Evolutionary conservation across 225 moss, liverwort and hornwort species (phyloP).

Genomic region (Physcomitrium patens): DNA sequence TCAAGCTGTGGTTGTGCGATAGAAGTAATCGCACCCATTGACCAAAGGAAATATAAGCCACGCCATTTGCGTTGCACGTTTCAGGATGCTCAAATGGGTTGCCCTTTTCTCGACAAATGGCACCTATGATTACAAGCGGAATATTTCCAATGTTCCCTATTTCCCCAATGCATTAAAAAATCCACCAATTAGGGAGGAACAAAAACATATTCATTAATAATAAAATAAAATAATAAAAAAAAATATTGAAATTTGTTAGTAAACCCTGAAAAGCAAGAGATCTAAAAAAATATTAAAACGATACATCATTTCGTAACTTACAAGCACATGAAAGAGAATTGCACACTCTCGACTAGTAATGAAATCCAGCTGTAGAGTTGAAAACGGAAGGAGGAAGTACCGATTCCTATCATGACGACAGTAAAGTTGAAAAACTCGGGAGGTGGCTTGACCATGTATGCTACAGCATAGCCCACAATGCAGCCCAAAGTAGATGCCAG

Average conservation of each 20-base stretch:
- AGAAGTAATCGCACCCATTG: slow-evolving; percentile 76
- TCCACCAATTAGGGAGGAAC: slow-evolving; percentile 12
- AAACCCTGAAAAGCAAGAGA: background rate
- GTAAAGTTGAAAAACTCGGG: slow-evolving; percentile 90
- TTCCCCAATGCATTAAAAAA: slow-evolving; percentile 29
- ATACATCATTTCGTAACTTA: background rate
- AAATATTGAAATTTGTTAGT: background rate
- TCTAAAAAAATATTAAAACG: background rate
- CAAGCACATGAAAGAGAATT: slow-evolving; percentile 17
- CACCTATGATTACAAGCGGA: slow-evolving; percentile 88
- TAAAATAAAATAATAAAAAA: too few species aligned
- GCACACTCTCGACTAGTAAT: background rate
- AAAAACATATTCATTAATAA: too few species aligned
- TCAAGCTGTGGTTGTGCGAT: slow-evolving; percentile 6
- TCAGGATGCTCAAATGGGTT: slow-evolving; percentile 82
- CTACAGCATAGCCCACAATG: slow-evolving; percentile 71
- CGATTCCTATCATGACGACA: slow-evolving; percentile 91
- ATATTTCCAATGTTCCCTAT: slow-evolving; percentile 99
- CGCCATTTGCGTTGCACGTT: slow-evolving; percentile 75
- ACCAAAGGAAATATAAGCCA: slow-evolving; percentile 97
- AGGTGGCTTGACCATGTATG: slow-evolving; percentile 73
- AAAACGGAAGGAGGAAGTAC: slow-evolving; percentile 39
- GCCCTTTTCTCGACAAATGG: slow-evolving; percentile 82
- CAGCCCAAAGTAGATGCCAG: slow-evolving; percentile 69
- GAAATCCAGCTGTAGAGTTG: slow-evolving; percentile 4